phyloP scores from a whole-genome alignment of 2,329 filamentous ascomycete genomes.

The Phaeosphaeriaceae sp. region DNA sequence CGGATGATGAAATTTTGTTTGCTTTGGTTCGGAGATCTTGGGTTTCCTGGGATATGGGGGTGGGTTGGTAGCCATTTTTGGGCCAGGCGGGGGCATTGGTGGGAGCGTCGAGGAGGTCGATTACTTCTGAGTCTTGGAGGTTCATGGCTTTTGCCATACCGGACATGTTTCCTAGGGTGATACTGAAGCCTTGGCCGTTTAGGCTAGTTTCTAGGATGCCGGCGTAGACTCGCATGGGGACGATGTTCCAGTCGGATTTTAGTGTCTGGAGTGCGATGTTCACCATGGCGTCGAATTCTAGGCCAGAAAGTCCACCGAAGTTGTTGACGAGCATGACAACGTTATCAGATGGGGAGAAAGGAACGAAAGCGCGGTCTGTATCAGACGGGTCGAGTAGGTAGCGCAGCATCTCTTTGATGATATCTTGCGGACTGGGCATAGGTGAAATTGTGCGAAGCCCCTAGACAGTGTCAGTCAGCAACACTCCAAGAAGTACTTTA shows the following conservation, averaged over 20 bases:
- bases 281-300: constrained; percentile 57
- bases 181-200: constrained; percentile 63
- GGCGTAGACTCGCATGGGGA: constrained; percentile 55
- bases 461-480: constrained; percentile 18
- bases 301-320: constrained; percentile 56
- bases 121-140: constrained; percentile 49
- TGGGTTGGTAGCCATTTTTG: constrained; percentile 52
- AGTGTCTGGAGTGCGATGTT: constrained; percentile 51
- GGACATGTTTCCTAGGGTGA: constrained; percentile 61
- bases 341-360: constrained; percentile 54
- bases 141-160: constrained; percentile 52
- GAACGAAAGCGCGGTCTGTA: constrained; percentile 57
- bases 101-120: constrained; percentile 57
- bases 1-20: constrained; percentile 32
- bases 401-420: constrained; percentile 56
- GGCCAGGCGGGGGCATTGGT: constrained; percentile 62
- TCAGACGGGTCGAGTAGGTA: constrained; percentile 58
- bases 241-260: constrained; percentile 56
- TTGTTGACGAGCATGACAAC: constrained; percentile 58
- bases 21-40: constrained; percentile 35
- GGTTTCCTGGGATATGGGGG: constrained; percentile 32
- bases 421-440: constrained; percentile 57
- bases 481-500: neutral
- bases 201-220: constrained; percentile 60
- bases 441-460: constrained; percentile 54